Conservation (phyloP, 352 stramenopile genomes). For the Globisporangium uncinulatum region DNA sequence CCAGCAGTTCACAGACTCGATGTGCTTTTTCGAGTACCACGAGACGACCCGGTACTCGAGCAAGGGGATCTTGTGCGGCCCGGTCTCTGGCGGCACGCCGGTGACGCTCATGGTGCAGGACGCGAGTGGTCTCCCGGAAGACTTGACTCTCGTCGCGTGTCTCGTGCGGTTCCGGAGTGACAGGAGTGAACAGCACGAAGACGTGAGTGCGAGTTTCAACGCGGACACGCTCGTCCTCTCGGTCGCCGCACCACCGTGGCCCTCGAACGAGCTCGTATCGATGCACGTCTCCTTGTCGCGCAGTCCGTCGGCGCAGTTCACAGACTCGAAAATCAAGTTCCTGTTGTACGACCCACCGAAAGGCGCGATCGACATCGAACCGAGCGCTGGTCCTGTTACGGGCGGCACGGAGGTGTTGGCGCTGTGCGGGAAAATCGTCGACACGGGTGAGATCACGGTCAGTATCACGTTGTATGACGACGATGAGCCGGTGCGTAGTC, state of each 20-base stretch:
- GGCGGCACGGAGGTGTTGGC: conserved; percentile 49
- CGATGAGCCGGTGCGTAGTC: conserved; percentile 1
- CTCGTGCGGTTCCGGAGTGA: conserved; percentile 44
- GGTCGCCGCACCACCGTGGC: conserved; percentile 41
- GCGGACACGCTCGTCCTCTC: conserved; percentile 22
- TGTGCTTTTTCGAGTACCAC: conserved; percentile 70
- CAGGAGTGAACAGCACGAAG: conserved; percentile 13
- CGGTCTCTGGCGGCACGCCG: conserved; percentile 47
- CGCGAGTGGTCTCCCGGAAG: conserved; percentile 31
- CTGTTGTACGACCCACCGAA: conserved; percentile 69
- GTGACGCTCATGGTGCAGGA: conserved; percentile 38
- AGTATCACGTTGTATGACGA: conserved; percentile 25
- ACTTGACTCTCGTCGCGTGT: conserved; percentile 32
- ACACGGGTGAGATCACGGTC: conserved; percentile 61
- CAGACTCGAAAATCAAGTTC: conserved; percentile 44
- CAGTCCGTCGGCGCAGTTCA: conserved; percentile 25
- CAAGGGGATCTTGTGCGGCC: conserved; percentile 43
- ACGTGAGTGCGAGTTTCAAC: conserved; percentile 40
- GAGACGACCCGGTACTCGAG: conserved; percentile 30
- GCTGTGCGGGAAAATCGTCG: conserved; percentile 59
- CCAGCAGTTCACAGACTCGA: conserved; percentile 63
- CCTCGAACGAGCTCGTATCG: conserved; percentile 47
- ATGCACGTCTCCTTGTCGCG: conserved; percentile 29
- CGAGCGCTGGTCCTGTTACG: conserved; percentile 39
- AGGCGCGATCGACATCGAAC: conserved; percentile 57